These are phyloP conservation scores for Gossypium thurberi DNA, from an alignment of 345 rosid genomes.

Conservation along the genomic window DNA sequence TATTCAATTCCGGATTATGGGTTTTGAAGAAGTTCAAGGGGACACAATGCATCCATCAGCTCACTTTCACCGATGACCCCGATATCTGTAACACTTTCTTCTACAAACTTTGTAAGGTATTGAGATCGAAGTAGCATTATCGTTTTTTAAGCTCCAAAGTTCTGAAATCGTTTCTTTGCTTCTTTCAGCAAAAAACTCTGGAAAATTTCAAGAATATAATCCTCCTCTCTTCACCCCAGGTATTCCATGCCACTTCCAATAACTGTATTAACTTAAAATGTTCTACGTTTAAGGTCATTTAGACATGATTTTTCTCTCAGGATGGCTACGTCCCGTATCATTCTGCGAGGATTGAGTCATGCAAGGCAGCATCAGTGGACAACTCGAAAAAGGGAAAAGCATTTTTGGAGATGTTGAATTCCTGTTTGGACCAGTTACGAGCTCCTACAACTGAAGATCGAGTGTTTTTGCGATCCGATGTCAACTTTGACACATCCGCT, in stretches of 20 bases:
- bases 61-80: slow-evolving; percentile 87
- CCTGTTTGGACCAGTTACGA: slow-evolving; percentile 89
- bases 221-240: slow-evolving; percentile 93
- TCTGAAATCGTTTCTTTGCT: slow-evolving; percentile 17
- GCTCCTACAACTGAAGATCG: slow-evolving; percentile 54
- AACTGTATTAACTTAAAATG: neutral
- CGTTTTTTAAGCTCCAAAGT: neutral
- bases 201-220: slow-evolving; percentile 65
- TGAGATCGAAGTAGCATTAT: neutral
- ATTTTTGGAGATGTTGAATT: slow-evolving; percentile 87
- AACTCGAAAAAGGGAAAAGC: slow-evolving; percentile 66
- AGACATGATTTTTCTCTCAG: slow-evolving; percentile 29
- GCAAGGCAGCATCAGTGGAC: slow-evolving; percentile 80
- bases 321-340: slow-evolving; percentile 99
- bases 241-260: slow-evolving; percentile 16
- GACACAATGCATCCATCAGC: slow-evolving; percentile 92
- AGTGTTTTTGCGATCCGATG: slow-evolving; percentile 86
- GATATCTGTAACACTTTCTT: slow-evolving; percentile 74
- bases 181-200: slow-evolving; percentile 80
- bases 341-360: slow-evolving; percentile 84
- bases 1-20: slow-evolving; percentile 94
- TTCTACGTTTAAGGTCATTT: neutral
- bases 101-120: slow-evolving; percentile 81
- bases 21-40: slow-evolving; percentile 82
- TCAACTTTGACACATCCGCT: slow-evolving; percentile 67